Percentiles rank a stretch among this genome's conserved stretches.
These are phyloP conservation scores for Kurtzmaniella quercitrusa DNA, from an alignment of 1,139 yeast genomes.

Conservation along the genomic window DNA sequence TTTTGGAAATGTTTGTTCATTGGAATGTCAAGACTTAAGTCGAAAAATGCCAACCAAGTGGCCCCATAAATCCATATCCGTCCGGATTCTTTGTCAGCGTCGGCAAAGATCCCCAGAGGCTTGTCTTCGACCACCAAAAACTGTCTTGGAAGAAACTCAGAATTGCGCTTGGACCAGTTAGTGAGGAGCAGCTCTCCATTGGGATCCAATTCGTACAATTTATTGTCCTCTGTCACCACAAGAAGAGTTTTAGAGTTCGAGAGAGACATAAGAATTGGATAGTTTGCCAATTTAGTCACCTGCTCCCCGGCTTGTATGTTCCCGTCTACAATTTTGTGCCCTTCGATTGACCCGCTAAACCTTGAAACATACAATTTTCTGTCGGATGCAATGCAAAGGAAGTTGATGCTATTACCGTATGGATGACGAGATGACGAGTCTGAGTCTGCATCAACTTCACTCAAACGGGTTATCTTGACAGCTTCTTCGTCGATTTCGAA, in stretches of 20 bases:
- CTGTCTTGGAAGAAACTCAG: slow-evolving; percentile 69
- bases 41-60: slow-evolving; percentile 78
- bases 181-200: slow-evolving; percentile 49
- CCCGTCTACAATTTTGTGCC: slow-evolving; percentile 22
- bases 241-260: slow-evolving; percentile 50
- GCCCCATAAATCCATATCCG: slow-evolving; percentile 82
- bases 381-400: slow-evolving; percentile 40
- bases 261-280: slow-evolving; percentile 62
- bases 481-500: slow-evolving; percentile 35
- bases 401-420: slow-evolving; percentile 44
- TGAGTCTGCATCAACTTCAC: slow-evolving; percentile 17
- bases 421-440: slow-evolving; percentile 18
- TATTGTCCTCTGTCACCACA: slow-evolving; percentile 71
- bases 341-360: slow-evolving; percentile 63
- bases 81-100: slow-evolving; percentile 21
- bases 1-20: slow-evolving; percentile 26
- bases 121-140: slow-evolving; percentile 59
- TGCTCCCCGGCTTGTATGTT: slow-evolving; percentile 14
- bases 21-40: slow-evolving; percentile 60
- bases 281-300: slow-evolving; percentile 51
- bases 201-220: slow-evolving; percentile 58
- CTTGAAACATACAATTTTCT: slow-evolving; percentile 53
- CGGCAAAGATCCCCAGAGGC: slow-evolving; percentile 66
- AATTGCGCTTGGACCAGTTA: slow-evolving; percentile 75
- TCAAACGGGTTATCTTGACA: slow-evolving; percentile 36